These are phyloP conservation scores for Elaeis guineensis DNA, from an alignment of 176 grass and related monocot genomes.

Conservation along the genomic window DNA sequence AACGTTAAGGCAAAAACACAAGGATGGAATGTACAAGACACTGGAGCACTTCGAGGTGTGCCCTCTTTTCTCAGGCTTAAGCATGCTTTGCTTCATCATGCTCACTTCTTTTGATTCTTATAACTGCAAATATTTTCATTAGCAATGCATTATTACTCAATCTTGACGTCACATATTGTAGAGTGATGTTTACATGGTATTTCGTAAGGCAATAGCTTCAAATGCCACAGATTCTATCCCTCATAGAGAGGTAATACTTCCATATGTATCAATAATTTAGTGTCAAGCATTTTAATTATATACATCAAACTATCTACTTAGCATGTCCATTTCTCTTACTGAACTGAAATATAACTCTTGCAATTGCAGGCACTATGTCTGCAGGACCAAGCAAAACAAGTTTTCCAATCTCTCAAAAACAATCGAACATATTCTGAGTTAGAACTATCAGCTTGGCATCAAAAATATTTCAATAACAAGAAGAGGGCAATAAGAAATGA, in stretches of 20 bases:
- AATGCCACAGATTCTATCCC: constrained; percentile 46
- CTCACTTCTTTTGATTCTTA: neutral
- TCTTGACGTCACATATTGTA: constrained; percentile 13
- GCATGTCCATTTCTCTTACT: no score
- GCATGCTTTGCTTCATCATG: neutral
- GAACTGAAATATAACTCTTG: no score
- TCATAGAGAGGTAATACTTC: constrained; percentile 38
- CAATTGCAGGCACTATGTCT: constrained; percentile 37
- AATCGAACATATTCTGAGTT: constrained; percentile 41
- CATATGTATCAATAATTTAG: no score
- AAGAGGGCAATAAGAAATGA: constrained; percentile 13
- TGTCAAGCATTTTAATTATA: no score
- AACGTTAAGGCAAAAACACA: constrained; percentile 60
- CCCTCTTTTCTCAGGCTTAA: neutral
- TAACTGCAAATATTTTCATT: neutral
- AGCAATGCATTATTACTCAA: neutral
- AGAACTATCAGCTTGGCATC: constrained; percentile 41
- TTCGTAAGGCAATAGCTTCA: constrained; percentile 53
- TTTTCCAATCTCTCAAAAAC: constrained; percentile 55
- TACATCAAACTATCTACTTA: no score
- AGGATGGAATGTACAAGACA: constrained; percentile 53
- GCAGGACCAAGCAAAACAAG: constrained; percentile 44
- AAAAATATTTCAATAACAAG: constrained; percentile 19
- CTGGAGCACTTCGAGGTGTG: constrained; percentile 63
- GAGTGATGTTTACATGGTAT: constrained; percentile 65